phyloP scores from a whole-genome alignment of 2,329 filamentous ascomycete species.

The Malbranchea zuffiana region DNA sequence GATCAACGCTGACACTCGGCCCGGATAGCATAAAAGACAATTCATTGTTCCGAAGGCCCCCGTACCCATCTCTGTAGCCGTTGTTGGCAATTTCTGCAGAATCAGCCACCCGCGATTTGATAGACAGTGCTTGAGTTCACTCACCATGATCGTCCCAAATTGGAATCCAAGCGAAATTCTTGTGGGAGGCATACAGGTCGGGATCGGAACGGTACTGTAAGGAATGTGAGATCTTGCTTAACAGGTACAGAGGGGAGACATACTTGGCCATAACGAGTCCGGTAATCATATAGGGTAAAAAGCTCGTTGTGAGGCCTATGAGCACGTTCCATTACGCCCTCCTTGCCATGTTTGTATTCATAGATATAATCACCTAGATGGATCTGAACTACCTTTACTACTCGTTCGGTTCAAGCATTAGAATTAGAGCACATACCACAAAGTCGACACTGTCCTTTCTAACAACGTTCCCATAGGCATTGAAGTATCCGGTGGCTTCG shows the following conservation, averaged over 20 bases:
- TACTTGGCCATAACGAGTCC: constrained; percentile 39
- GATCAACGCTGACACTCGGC: constrained; percentile 50
- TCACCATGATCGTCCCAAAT: constrained; percentile 52
- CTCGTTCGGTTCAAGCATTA: no score
- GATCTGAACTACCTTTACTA: no score
- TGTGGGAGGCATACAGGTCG: constrained; percentile 47
- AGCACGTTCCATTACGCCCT: constrained; percentile 28
- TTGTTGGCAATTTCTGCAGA: constrained; percentile 50
- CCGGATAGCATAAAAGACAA: constrained; percentile 50
- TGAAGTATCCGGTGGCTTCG: constrained; percentile 46
- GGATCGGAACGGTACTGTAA: constrained; percentile 42
- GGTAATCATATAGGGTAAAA: constrained; percentile 43
- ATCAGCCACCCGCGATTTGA: neutral
- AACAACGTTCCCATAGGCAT: constrained; percentile 48
- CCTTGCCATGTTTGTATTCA: constrained; percentile 41
- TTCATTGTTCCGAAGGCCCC: constrained; percentile 54
- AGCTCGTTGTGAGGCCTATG: constrained; percentile 41
- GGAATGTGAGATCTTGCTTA: neutral
- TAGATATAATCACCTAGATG: constrained; percentile 52
- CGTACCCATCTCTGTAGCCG: constrained; percentile 52
- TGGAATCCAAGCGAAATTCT: constrained; percentile 50
- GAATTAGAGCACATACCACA: constrained; percentile 39
- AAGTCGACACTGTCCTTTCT: constrained; percentile 51
- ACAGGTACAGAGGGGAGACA: neutral
- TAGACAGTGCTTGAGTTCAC: constrained; percentile 11